Evolutionary conservation across 768 basidiomycete genomes (phyloP), one percentile per base, ranked within the genome.

Genomic region (Thelephora aurantiotincta): DNA sequence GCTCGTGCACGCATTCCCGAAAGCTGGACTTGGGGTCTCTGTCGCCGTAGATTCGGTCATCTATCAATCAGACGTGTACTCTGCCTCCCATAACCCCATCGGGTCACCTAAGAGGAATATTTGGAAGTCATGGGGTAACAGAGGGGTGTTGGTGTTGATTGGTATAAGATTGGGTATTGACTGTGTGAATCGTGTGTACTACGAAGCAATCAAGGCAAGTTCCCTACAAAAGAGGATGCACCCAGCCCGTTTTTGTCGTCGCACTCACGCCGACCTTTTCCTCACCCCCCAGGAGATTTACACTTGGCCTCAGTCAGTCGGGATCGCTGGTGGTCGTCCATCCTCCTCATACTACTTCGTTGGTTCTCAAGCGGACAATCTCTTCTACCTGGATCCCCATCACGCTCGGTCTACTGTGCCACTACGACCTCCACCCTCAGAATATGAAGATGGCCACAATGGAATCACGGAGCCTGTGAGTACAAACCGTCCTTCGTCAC

Each of bases 261-360:
- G 16, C 38, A 12, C 26, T 16, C 9, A 30, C 9, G 34, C 34
- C 48, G 1, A 51, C 22, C 16, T 33, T 26, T 34, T 19, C 26
- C 23, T 34, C 13, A 22, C 44, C 19, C 50, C 6, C 5, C 55
- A 94, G 91, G 69, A 75, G 20, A 62, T 97, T 30, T 97, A 92
- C 60, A 87, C 85, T 0, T 90, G 92, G 63, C 93, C 93, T 0
- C 94, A 98, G 65, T 89, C 84, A 2, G 85, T 96, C 34, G 96
- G 94, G 35, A 98, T 99, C 47, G 92, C 94, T 0, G 94, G 96
- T 35, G 94, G 94, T 2, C 75, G 96, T 18, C 96, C 94, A 0
- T 87, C 87, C n/a, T 92, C 89, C 0, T 96, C 92, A 0, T 98
- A 96, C 63, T 99, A 98, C 63, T 99, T 99, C 58, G 87, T 99